Percentiles rank a stretch among this genome's conserved stretches.
Evolutionary conservation across 163 green algal genomes (phyloP).

Genomic region (Scenedesmus sp.): DNA sequence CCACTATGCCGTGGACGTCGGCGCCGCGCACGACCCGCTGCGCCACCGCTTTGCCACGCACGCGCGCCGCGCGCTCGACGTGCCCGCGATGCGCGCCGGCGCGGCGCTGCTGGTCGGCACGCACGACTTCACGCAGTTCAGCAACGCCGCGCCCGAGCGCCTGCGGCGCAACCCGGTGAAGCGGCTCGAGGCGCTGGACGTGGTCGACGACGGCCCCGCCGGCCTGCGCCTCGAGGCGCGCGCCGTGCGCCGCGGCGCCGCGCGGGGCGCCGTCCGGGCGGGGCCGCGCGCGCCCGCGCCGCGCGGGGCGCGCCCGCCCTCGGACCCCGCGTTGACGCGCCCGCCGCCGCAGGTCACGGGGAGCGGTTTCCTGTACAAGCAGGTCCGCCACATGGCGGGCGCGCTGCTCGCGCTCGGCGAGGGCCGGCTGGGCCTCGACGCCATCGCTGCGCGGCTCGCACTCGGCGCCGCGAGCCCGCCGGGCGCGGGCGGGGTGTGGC

Average conservation of each 20-base stretch:
- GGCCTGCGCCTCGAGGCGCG: no score
- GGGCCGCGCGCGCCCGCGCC: no score
- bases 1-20: slow-evolving; percentile 58
- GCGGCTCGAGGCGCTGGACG: slow-evolving; percentile 49
- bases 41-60: slow-evolving; percentile 50
- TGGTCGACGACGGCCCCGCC: slow-evolving; percentile 41
- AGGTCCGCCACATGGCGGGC: slow-evolving; percentile 73
- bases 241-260: no score
- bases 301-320: no score
- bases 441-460: slow-evolving; percentile 45
- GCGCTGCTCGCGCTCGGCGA: slow-evolving; percentile 64
- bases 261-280: no score
- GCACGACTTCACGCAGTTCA: slow-evolving; percentile 69
- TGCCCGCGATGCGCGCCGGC: slow-evolving; percentile 53
- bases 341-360: slow-evolving; percentile 59
- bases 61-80: slow-evolving; percentile 39
- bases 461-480: slow-evolving; percentile 44
- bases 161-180: slow-evolving; percentile 60
- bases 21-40: slow-evolving; percentile 51
- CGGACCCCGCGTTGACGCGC: no score
- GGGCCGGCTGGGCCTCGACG: slow-evolving; percentile 31
- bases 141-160: slow-evolving; percentile 41
- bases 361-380: slow-evolving; percentile 74
- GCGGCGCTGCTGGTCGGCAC: slow-evolving; percentile 55
- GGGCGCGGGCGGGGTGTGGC: slow-evolving; percentile 42